Conservation (phyloP, 2,329 filamentous ascomycete genomes). For the Ceratocystis cubensis region DNA sequence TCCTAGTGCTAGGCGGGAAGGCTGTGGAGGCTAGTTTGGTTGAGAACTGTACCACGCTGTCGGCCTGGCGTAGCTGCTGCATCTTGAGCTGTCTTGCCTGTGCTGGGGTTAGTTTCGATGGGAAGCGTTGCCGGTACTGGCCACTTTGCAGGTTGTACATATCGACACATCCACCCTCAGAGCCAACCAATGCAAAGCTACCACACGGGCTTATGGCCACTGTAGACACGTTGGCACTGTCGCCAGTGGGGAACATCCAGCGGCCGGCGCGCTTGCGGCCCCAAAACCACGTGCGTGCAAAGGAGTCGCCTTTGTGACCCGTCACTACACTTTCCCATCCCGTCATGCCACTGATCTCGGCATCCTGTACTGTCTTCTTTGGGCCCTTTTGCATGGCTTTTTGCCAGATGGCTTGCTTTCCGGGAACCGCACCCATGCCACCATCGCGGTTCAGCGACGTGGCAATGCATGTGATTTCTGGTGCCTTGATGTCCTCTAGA, state of each 20-base stretch:
- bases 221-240: slow-evolving; percentile 69
- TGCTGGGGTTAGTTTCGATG: slow-evolving; percentile 60
- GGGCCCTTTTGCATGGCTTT: slow-evolving; percentile 35
- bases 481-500: slow-evolving; percentile 69
- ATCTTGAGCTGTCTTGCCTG: slow-evolving; percentile 66
- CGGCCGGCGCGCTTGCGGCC: slow-evolving; percentile 82
- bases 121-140: slow-evolving; percentile 74
- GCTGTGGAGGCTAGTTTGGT: slow-evolving; percentile 32
- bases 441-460: slow-evolving; percentile 89
- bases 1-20: slow-evolving; percentile 47
- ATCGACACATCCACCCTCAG: slow-evolving; percentile 68
- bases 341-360: slow-evolving; percentile 62
- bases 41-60: slow-evolving; percentile 43
- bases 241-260: slow-evolving; percentile 82
- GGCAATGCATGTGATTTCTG: slow-evolving; percentile 82
- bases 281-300: slow-evolving; percentile 95
- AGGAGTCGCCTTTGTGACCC: slow-evolving; percentile 72
- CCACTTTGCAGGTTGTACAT: slow-evolving; percentile 97
- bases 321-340: slow-evolving; percentile 97
- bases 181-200: slow-evolving; percentile 85
- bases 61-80: slow-evolving; percentile 46
- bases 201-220: slow-evolving; percentile 85
- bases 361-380: slow-evolving; percentile 51
- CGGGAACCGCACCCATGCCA: slow-evolving; percentile 73
- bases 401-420: slow-evolving; percentile 71